Base-by-base conservation (phyloP, 306 rosid genomes). In the Begonia peltatifolia region DNA sequence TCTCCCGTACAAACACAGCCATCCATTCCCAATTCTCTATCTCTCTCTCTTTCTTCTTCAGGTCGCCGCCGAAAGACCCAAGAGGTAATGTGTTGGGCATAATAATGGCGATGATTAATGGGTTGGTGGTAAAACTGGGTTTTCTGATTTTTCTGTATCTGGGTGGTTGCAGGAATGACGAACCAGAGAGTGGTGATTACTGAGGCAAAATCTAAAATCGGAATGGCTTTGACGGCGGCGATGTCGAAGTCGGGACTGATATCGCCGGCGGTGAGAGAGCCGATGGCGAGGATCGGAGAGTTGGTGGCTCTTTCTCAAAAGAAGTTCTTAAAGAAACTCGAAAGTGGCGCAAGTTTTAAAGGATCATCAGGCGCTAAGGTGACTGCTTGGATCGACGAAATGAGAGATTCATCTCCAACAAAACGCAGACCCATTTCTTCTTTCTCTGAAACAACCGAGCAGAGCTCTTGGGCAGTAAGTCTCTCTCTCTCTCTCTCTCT, bases 391-490 rank as follows among this genome's bases (percentile, higher is more conserved):
- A 68, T 90, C 50, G 97, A 85, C 61, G 80, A 83, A 42, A 69
- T 90, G 85, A 79, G 97, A 76, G 94, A 85, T 58, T 79, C 95
- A 47, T 90, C 97, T 47, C 97, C 97, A 2, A 63, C 87, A 3
- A 76, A 89, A 9, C 50, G 30, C 42, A 76, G 64, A 74, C 59
- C 83, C 20, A 12, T 59, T 9, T 2, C 47, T 11, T 20, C 66
- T 44, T 12, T 69, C 22, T 43, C 83, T 10, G 77, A 74, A 54
- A 68, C 61, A 25, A 71, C 42, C 22, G 84, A 77, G 13, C 57
- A 66, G 15, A 55, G 14, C 64, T 67, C 82, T 53, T 86, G 85
- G 85, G 83, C 43, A 35, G 95, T 89, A 66, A 75, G 84, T 68
- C 59, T 11, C 47, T 13, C 13, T 50, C 42, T 36, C 10, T 35